These are phyloP conservation scores for Wilcoxina mikolae DNA, from an alignment of 495 filamentous ascomycete species.

Conservation along the genomic window DNA sequence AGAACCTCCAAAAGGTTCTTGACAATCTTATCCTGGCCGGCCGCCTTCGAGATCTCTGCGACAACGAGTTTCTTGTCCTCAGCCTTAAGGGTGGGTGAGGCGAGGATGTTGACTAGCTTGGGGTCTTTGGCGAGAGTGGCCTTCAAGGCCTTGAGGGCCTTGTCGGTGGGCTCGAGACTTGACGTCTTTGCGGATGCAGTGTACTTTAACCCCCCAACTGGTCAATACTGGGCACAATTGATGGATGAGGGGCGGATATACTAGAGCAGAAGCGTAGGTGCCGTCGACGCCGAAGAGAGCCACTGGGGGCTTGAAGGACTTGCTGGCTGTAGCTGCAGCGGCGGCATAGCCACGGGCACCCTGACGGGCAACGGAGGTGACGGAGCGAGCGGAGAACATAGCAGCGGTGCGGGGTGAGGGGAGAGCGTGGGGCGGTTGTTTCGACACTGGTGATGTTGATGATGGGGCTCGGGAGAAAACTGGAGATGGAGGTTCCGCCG, in stretches of 20 bases:
- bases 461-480: constrained; percentile 9
- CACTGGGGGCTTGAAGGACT: constrained; percentile 58
- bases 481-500: neutral
- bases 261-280: constrained; percentile 94
- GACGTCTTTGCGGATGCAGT: constrained; percentile 81
- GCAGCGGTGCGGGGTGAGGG: constrained; percentile 9
- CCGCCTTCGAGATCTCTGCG: constrained; percentile 61
- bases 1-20: constrained; percentile 86
- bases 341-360: constrained; percentile 59
- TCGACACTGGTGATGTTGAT: neutral
- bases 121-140: constrained; percentile 60
- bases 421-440: constrained; percentile 2
- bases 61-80: constrained; percentile 74
- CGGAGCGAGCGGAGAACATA: constrained; percentile 27
- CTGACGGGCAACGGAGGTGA: constrained; percentile 35
- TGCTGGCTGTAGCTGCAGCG: constrained; percentile 42
- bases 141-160: constrained; percentile 54
- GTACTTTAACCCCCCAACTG: constrained; percentile 50
- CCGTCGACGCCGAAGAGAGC: constrained; percentile 90
- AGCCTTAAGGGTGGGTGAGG: constrained; percentile 59
- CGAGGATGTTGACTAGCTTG: constrained; percentile 61
- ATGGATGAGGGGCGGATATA: constrained; percentile 38
- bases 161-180: constrained; percentile 65
- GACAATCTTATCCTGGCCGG: constrained; percentile 62
- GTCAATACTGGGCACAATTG: neutral